phyloP scores from a whole-genome alignment of 2,329 filamentous ascomycete genomes.

The Diaporthe batatas region DNA sequence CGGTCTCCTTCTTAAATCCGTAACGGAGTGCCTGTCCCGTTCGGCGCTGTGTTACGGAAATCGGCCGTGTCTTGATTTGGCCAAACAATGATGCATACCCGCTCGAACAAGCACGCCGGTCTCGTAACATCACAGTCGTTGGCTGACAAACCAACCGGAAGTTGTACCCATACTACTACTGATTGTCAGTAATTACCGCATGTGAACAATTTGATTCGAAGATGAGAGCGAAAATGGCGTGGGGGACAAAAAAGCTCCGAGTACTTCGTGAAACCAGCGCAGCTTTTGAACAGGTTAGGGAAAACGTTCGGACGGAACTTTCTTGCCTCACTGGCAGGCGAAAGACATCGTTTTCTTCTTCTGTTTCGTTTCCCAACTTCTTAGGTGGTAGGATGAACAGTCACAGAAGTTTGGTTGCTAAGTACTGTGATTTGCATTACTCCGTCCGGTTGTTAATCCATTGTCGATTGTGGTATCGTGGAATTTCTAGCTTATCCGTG shows the following conservation, averaged over 20 bases:
- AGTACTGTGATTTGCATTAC: background rate
- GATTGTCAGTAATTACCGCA: no score
- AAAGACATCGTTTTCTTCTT: background rate
- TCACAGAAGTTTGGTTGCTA: background rate
- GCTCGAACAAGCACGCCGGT: background rate
- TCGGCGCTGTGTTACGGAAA: background rate
- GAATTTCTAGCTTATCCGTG: no score
- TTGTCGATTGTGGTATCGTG: background rate
- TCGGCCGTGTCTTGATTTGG: conserved; percentile 14
- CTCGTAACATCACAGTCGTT: background rate
- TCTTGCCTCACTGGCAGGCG: background rate
- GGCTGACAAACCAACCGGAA: background rate
- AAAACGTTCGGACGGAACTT: background rate
- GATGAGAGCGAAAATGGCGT: background rate
- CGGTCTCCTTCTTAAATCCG: conserved; percentile 12
- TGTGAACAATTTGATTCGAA: background rate
- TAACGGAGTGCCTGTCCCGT: background rate
- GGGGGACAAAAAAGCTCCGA: background rate
- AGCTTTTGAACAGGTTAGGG: no score
- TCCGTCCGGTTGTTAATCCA: no score
- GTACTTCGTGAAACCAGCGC: background rate
- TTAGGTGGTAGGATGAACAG: background rate
- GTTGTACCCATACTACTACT: background rate
- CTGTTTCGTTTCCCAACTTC: no score
- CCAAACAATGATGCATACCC: background rate